Percentiles rank a stretch among this genome's conserved stretches.
Conservation (phyloP, 1,284 basidiomycete genomes). For the Cutaneotrichosporon spelunceum region DNA sequence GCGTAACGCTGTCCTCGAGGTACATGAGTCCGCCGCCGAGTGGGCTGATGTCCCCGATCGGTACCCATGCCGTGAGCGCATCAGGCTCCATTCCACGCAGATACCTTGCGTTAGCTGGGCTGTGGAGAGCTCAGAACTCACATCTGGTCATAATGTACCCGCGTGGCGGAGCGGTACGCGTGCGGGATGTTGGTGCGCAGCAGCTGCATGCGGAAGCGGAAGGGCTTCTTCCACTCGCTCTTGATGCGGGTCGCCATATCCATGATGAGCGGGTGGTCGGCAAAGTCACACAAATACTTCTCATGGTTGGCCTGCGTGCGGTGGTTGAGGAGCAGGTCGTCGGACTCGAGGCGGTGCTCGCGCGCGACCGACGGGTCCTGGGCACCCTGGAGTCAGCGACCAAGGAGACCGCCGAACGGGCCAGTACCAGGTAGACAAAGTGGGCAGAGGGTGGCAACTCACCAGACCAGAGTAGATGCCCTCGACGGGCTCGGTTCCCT, state of each 20-base stretch:
- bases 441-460: background rate
- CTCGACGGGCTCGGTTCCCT: conserved; percentile 17
- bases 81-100: conserved; percentile 20
- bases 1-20: conserved; percentile 27
- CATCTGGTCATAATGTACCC: conserved; percentile 25
- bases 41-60: conserved; percentile 31
- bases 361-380: background rate
- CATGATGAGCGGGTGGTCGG: conserved; percentile 11
- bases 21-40: conserved; percentile 34
- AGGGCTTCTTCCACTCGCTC: conserved; percentile 19
- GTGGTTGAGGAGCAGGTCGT: conserved; percentile 16
- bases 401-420: background rate
- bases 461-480: conserved; percentile 18
- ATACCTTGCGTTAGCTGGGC: conserved; percentile 7
- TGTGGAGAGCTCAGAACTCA: conserved; percentile 4
- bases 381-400: background rate
- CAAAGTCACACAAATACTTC: conserved; percentile 15
- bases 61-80: conserved; percentile 35
- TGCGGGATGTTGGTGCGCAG: conserved; percentile 24
- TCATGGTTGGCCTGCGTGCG: conserved; percentile 9
- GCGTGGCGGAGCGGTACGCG: conserved; percentile 14
- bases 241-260: conserved; percentile 11
- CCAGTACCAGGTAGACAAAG: background rate
- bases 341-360: conserved; percentile 11
- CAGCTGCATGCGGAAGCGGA: conserved; percentile 20